A percentile compares a stretch with the other conserved stretches of the same genome.
phyloP scores from a whole-genome alignment of 306 rosid species.

The Rosa rugosa region DNA sequence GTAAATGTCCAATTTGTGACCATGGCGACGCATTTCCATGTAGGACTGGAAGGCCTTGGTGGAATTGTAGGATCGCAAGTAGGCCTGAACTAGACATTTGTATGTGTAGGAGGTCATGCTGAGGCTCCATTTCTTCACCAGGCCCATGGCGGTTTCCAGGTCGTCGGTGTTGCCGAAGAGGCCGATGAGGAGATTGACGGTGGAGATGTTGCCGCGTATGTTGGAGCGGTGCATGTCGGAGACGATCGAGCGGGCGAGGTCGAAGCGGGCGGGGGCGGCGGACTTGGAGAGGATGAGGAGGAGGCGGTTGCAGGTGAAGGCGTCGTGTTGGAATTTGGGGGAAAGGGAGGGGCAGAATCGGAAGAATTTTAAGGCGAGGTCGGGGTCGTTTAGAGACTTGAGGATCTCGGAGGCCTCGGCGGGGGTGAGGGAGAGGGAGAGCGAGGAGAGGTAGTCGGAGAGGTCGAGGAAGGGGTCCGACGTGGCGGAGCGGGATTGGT shows the following conservation, averaged over 20 bases:
- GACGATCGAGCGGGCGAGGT: slow-evolving; percentile 52
- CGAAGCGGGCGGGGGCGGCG: slow-evolving; percentile 47
- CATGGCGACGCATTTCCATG: slow-evolving; percentile 50
- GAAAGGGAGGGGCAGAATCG: slow-evolving; percentile 67
- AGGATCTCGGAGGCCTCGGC: slow-evolving; percentile 87
- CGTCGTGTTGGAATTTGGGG: slow-evolving; percentile 64
- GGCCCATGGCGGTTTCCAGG: slow-evolving; percentile 45
- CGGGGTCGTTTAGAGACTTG: slow-evolving; percentile 58
- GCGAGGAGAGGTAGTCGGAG: slow-evolving; percentile 59
- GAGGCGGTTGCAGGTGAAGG: slow-evolving; percentile 75
- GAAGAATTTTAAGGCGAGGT: slow-evolving; percentile 72
- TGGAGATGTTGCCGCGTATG: slow-evolving; percentile 69
- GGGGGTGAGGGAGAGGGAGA: slow-evolving; percentile 61
- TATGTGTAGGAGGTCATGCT: slow-evolving; percentile 68
- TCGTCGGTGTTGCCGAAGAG: slow-evolving; percentile 57
- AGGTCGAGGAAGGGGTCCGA: slow-evolving; percentile 78
- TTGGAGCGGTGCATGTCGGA: slow-evolving; percentile 52
- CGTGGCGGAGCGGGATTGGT: slow-evolving; percentile 20
- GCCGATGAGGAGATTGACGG: slow-evolving; percentile 70
- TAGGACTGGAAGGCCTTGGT: slow-evolving; percentile 52
- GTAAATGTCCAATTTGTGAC: slow-evolving; percentile 65
- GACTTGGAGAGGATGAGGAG: slow-evolving; percentile 82
- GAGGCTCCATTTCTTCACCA: slow-evolving; percentile 79
- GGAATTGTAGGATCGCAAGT: slow-evolving; percentile 57
- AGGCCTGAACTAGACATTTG: slow-evolving; percentile 90